Evolutionary conservation across 768 basidiomycete species (phyloP).

Genomic region (Coprinopsis sp.): DNA sequence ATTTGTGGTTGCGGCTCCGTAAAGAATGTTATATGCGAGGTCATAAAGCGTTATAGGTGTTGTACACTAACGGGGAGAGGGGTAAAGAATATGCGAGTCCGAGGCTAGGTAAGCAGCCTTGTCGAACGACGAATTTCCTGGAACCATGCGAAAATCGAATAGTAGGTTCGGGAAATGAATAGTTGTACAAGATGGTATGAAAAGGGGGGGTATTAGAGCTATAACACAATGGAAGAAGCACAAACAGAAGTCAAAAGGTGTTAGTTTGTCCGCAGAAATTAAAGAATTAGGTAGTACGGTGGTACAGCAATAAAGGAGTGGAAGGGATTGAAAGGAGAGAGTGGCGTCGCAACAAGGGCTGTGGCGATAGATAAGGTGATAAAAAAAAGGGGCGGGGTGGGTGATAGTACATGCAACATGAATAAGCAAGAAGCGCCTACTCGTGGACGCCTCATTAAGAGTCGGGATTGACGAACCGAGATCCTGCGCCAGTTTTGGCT

Average conservation of each 20-base stretch:
- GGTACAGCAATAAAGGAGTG: slow-evolving; percentile 1
- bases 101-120: too few relatives aligned
- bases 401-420: neutral
- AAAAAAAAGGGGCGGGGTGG: neutral
- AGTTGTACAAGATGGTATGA: neutral
- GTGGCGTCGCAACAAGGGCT: neutral
- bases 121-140: too few relatives aligned
- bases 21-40: too few relatives aligned
- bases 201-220: neutral
- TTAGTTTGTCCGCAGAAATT: neutral
- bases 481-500: slow-evolving; percentile 58
- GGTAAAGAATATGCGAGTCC: too few relatives aligned
- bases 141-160: neutral
- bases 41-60: too few relatives aligned
- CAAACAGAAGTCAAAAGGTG: slow-evolving; percentile 15
- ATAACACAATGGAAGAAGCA: slow-evolving; percentile 18
- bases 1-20: too few relatives aligned
- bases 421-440: neutral
- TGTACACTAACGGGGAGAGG: too few relatives aligned
- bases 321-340: neutral
- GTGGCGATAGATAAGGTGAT: slow-evolving; percentile 4
- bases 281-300: slow-evolving; percentile 4
- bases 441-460: slow-evolving; percentile 20
- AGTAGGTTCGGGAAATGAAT: neutral
- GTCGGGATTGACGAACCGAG: slow-evolving; percentile 57